Conservation (phyloP, 768 basidiomycete species). For the Pleurotus platypus region DNA sequence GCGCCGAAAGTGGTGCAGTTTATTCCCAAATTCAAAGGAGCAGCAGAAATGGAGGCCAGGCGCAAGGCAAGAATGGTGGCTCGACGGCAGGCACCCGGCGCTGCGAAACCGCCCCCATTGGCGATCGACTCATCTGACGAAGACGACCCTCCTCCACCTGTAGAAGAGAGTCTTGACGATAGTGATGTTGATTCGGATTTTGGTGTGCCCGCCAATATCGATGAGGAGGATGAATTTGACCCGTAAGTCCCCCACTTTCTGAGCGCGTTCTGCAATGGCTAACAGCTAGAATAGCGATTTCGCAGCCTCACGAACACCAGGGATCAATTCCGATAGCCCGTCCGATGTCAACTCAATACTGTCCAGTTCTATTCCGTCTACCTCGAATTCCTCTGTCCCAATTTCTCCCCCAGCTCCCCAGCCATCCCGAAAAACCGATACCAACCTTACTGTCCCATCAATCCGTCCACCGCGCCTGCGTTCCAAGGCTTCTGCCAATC, state of each 20-base stretch:
- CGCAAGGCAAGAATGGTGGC: slow-evolving; percentile 65
- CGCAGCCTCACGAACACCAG: slow-evolving; percentile 52
- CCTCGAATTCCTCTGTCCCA: slow-evolving; percentile 51
- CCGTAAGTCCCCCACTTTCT: slow-evolving; percentile 46
- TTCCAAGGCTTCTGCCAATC: slow-evolving; percentile 16
- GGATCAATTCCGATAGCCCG: slow-evolving; percentile 52
- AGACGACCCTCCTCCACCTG: slow-evolving; percentile 56
- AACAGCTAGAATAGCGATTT: slow-evolving; percentile 49
- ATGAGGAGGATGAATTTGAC: slow-evolving; percentile 77
- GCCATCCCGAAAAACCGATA: slow-evolving; percentile 5
- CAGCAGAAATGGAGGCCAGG: slow-evolving; percentile 83
- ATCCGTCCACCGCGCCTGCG: slow-evolving; percentile 7
- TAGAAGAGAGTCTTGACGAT: slow-evolving; percentile 34
- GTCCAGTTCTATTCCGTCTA: slow-evolving; percentile 51
- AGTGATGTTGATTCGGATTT: slow-evolving; percentile 53
- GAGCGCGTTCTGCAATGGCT: not conserved
- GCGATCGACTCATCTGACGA: slow-evolving; percentile 27
- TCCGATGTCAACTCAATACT: slow-evolving; percentile 62
- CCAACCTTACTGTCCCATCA: not conserved
- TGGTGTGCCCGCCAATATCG: slow-evolving; percentile 44
- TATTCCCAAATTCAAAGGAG: slow-evolving; percentile 76
- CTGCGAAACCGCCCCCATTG: slow-evolving; percentile 25
- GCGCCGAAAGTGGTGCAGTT: slow-evolving; percentile 56
- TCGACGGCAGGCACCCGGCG: slow-evolving; percentile 40
- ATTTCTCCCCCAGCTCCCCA: slow-evolving; percentile 36